Base-by-base conservation (phyloP, 192 early-diverging fungal species). In the Phlyctochytrium planicorne region DNA sequence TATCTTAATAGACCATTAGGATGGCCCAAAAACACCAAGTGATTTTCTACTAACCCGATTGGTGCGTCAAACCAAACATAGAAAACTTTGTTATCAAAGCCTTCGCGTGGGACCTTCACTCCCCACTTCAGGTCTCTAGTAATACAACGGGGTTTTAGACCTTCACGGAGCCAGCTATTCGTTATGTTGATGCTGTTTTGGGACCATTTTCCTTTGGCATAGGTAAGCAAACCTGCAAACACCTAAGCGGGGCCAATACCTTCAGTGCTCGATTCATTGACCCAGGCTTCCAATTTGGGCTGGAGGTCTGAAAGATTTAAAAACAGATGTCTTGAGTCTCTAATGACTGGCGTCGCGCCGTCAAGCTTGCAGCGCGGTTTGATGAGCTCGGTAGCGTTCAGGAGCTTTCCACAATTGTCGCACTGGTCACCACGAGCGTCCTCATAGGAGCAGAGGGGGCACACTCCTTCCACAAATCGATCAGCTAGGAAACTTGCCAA, bases 51-150 rank as follows among this genome's bases (percentile, higher is more conserved):
- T 17, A 31, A 82, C 53, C 97, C 97, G 66, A 99, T 95, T 62
- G 91, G 91, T 29, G 97, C 97, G 70, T 99, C 97, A 65, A 96
- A 98, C 97, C 97, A 99, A 34, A 99, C 97, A 76, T 99, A 99
- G 57, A 99, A 98, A 23, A 98, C 96, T 82, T 98, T 98, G 53
- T 87, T 78, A 65, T 93, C 87, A 61, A 83, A 94, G 20, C 90
- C 92, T 10, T 79, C 75, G 29, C 91, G 80, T 17, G 97, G 97
- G 12, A 99, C 95, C 31, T 90, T 88, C 34, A 92, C 93, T 34
- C 97, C 97, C 97, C 97, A 99, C 74, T 97, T 98, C 71, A 99
- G 79, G 68, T 99, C 97, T 59, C 97, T 91, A 36, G 96, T 99
- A 68, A 99, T 99, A 77, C 94, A 96, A 59, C 96, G 89, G 50